Base-by-base conservation (phyloP, 768 basidiomycete species). In the Suillus fuscotomentosus region DNA sequence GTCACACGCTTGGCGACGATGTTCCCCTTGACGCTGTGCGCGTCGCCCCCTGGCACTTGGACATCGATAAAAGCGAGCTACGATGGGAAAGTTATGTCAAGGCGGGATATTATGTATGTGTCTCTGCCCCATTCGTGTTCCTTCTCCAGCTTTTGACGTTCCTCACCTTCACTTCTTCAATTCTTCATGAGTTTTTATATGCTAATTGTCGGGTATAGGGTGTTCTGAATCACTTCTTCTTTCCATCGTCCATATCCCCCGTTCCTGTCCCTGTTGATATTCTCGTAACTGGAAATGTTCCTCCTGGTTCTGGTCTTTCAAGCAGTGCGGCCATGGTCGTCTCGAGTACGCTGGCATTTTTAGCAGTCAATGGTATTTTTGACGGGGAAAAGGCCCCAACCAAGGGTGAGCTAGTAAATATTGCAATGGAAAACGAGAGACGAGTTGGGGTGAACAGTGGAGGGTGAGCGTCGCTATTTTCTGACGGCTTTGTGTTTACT, bases 241-340 rank as follows among this genome's bases (percentile, higher is more conserved):
- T 79, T 20, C 62, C 70, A 3, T 65, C 64, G 34, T 57, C 64
- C 41, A 45, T 66, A 0, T 68, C 65, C 9, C 69, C 69, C 3
- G 71, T 68, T 9, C 90, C 89, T 13, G 75, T 83, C 15, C 83
- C 88, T 4, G 85, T 90, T n/a, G 86, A 95, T 68, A 68, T 94
- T 11, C 81, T 95, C 5, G 86, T 94, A 13, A 87, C 88, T 0
- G 95, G 95, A 1, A 85, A 88, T 13, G 90, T 97, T 3, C 95
- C 95, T 0, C 85, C 92, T 2, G 95, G 94, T 0, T 90, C 92
- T 0, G 95, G 95, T 0, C 78, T 97, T 5, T 94, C 91, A 8
- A 94, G 91, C 3, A 94, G 91, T 67, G 92, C 93, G 0, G 95
- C 95, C 0, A 90, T 97, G 87, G 92, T 95, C 41, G 92, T 96